Evolutionary conservation across 495 filamentous ascomycete genomes (phyloP).

Genomic region (Xylaria longipes): DNA sequence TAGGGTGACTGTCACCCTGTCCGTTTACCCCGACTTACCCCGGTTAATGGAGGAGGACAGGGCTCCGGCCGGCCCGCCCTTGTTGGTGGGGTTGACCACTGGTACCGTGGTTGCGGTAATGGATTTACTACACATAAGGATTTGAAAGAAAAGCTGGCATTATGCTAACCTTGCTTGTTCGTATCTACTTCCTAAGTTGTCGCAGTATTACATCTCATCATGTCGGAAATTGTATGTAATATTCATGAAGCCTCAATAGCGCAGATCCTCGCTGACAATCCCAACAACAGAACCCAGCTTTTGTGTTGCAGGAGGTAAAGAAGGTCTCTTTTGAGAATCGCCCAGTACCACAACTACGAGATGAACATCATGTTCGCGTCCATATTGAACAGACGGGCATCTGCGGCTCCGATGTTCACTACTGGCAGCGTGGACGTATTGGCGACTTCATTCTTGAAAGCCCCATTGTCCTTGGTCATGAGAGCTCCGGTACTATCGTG

Average conservation of each 20-base stretch:
- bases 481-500: conserved; percentile 73
- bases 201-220: conserved; percentile 9
- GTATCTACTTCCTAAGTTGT: neutral
- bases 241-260: conserved; percentile 19
- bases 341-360: conserved; percentile 40
- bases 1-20: conserved; percentile 15
- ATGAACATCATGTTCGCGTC: conserved; percentile 42
- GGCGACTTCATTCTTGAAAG: conserved; percentile 41
- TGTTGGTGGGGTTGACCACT: too few species aligned
- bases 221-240: conserved; percentile 23
- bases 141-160: conserved; percentile 5
- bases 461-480: conserved; percentile 71
- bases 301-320: conserved; percentile 48
- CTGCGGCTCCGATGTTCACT: conserved; percentile 45
- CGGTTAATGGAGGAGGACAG: neutral
- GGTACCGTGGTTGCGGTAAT: neutral
- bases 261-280: neutral
- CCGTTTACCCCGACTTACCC: neutral
- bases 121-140: conserved; percentile 12
- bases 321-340: conserved; percentile 47
- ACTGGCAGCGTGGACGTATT: conserved; percentile 47
- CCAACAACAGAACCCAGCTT: conserved; percentile 43
- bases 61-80: neutral
- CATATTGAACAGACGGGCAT: conserved; percentile 49
- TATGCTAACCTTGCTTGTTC: neutral